Evolutionary conservation across 2,329 filamentous ascomycete genomes (phyloP), one percentile per base, ranked within the genome.

Genomic region (Epichloe uncinata): DNA sequence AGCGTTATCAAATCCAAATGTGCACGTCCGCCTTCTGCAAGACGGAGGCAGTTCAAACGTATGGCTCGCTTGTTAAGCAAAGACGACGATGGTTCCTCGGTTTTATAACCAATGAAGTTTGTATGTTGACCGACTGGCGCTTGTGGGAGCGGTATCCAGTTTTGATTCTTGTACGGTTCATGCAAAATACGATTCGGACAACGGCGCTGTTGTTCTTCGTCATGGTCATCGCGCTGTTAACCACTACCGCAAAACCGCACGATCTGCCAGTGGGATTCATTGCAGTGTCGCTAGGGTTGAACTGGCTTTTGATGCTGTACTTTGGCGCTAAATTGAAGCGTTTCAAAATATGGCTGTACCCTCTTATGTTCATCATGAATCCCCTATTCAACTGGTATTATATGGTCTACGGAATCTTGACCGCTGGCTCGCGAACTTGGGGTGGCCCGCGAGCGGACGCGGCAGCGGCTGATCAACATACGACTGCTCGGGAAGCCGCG

Each of bases 331-430:
- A 87, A 67, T 77, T 97, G 45, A 82, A 84, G 53, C 79, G 93
- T 11, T 96, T 84, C 72, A 97, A 98, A 73, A 85, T 94, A 54
- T 91, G 87, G 84, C 73, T 97, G 5, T 97, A 97, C 63, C 91
- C 91, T 0, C 60, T 97, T 55, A 96, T 97, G 89, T 97, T 96
- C 63, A 69, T 95, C 44, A 66, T 96, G 55, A 97, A 96, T 62
- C 91, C 93, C 0, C 94, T 97, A 63, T 89, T 96, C 75, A 97
- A 97, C 68, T 97, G 91, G 91, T 79, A 88, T 52, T 97, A 97
- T 70, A 95, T 96, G 85, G 85, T 95, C 3, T 95, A 96, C 65
- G 90, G 89, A 42, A 94, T 95, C 58, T 93, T 95, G 66, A 96
- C 91, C 0, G 89, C 90, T 33, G 89, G 90, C 18, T 88, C 95